phyloP scores from a whole-genome alignment of 768 basidiomycete genomes.

The Rhizopogon sp. region DNA sequence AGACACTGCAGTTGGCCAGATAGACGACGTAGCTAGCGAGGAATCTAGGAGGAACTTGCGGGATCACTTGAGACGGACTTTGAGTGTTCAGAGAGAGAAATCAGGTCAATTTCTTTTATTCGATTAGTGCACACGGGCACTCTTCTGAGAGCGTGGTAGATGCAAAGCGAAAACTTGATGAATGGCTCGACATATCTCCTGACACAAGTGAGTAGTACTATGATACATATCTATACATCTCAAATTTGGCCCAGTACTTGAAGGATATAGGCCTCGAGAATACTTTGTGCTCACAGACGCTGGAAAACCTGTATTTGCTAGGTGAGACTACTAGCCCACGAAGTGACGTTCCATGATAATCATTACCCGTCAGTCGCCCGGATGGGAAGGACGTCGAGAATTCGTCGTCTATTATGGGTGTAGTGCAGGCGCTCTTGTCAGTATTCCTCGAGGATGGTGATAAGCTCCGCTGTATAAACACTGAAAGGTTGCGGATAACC shows the following conservation, averaged over 20 bases:
- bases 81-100: conserved; percentile 47
- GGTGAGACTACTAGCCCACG: conserved; percentile 38
- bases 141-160: conserved; percentile 21
- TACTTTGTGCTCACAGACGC: conserved; percentile 95
- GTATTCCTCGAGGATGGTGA: conserved; percentile 94
- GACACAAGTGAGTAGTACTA: conserved; percentile 29
- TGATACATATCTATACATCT: not conserved
- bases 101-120: conserved; percentile 34
- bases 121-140: not conserved
- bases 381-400: conserved; percentile 56
- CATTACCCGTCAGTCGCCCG: conserved; percentile 35
- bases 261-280: conserved; percentile 47
- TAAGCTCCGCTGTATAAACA: conserved; percentile 78
- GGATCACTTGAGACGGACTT: conserved; percentile 66
- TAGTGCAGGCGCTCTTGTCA: conserved; percentile 94
- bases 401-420: conserved; percentile 77
- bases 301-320: conserved; percentile 95
- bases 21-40: conserved; percentile 43
- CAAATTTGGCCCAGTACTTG: not conserved
- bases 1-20: conserved; percentile 42
- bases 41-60: conserved; percentile 60
- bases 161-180: conserved; percentile 22
- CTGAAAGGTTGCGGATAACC: conserved; percentile 76
- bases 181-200: conserved; percentile 25
- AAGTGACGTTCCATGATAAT: not conserved